Conservation (phyloP, 2,329 filamentous ascomycete genomes). For the Apiospora koreana region DNA sequence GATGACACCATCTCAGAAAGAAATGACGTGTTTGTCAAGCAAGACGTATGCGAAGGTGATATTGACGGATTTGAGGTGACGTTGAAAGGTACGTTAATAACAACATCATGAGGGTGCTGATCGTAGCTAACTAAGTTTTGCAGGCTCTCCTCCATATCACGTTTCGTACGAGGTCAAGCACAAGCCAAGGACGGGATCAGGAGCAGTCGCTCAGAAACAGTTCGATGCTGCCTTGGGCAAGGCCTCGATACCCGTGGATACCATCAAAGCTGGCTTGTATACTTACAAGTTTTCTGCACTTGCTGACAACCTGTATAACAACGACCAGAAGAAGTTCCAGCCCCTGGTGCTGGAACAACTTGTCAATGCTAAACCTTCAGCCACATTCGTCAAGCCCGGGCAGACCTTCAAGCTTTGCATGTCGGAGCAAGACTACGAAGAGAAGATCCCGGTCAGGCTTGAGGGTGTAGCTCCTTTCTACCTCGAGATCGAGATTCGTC, state of each 20-base stretch:
- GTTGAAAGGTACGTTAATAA: slow-evolving; percentile 65
- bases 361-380: slow-evolving; percentile 81
- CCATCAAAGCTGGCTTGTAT: slow-evolving; percentile 77
- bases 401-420: slow-evolving; percentile 96
- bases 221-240: slow-evolving; percentile 77
- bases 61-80: slow-evolving; percentile 84
- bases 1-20: slow-evolving; percentile 59
- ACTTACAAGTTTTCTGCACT: slow-evolving; percentile 84
- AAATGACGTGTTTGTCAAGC: slow-evolving; percentile 65
- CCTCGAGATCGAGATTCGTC: slow-evolving; percentile 90
- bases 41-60: slow-evolving; percentile 90
- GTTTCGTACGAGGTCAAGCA: slow-evolving; percentile 80
- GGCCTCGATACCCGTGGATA: slow-evolving; percentile 84
- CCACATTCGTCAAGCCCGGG: slow-evolving; percentile 79
- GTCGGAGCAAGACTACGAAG: slow-evolving; percentile 77
- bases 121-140: slow-evolving; percentile 14
- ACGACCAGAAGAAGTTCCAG: slow-evolving; percentile 64
- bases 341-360: slow-evolving; percentile 76
- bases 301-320: slow-evolving; percentile 83
- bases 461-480: slow-evolving; percentile 85
- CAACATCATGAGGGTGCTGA: neutral
- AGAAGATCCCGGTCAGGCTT: slow-evolving; percentile 84
- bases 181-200: slow-evolving; percentile 66
- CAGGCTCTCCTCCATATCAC: slow-evolving; percentile 77
- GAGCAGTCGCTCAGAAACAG: slow-evolving; percentile 66